These are phyloP conservation scores for Petrea volubilis DNA, from an alignment of 257 asterid species.

Conservation along the genomic window DNA sequence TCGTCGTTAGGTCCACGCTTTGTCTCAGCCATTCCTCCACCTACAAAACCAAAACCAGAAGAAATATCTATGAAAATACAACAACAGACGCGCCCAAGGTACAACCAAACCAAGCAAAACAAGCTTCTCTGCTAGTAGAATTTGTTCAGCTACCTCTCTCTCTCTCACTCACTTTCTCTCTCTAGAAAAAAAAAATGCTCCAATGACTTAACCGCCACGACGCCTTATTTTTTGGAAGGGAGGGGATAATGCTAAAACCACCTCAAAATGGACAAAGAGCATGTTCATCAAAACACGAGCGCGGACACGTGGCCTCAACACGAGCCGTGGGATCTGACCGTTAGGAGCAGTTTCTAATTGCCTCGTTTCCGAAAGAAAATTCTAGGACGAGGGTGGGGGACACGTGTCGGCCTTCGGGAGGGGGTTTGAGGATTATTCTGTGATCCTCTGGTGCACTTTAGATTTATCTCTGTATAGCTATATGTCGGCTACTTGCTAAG, in stretches of 20 bases:
- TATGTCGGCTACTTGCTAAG: not conserved
- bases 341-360: constrained; percentile 29
- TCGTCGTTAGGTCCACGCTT: constrained; percentile 33
- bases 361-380: constrained; percentile 28
- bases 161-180: constrained; percentile 10
- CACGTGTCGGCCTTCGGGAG: constrained; percentile 40
- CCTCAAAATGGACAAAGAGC: constrained; percentile 27
- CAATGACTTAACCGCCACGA: constrained; percentile 44
- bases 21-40: constrained; percentile 45
- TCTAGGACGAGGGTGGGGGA: constrained; percentile 15
- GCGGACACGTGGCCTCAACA: constrained; percentile 37
- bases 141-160: constrained; percentile 21
- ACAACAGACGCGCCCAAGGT: constrained; percentile 1
- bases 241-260: constrained; percentile 30
- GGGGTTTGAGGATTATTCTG: constrained; percentile 28
- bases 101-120: constrained; percentile 10
- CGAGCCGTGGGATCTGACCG: constrained; percentile 42
- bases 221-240: constrained; percentile 21
- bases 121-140: not conserved
- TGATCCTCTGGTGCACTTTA: constrained; percentile 23
- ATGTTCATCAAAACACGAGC: not conserved
- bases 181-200: constrained; percentile 36
- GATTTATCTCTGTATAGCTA: constrained; percentile 10
- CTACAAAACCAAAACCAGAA: constrained; percentile 34
- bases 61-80: constrained; percentile 12